These are phyloP conservation scores for Fusarium annulatum DNA, from an alignment of 2,329 filamentous ascomycete genomes.

Conservation along the genomic window DNA sequence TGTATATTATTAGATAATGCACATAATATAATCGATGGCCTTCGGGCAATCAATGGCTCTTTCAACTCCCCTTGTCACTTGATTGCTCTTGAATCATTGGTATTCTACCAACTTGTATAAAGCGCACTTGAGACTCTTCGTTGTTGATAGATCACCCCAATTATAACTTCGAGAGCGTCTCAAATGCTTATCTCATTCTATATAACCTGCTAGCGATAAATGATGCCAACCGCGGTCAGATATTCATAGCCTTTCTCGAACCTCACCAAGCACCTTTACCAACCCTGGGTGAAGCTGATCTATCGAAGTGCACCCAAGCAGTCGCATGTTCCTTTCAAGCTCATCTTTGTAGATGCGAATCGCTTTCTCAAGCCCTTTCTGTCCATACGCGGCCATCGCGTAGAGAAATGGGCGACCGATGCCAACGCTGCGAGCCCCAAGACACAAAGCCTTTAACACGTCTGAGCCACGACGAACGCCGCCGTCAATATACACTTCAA, in stretches of 20 bases:
- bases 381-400: constrained; percentile 91
- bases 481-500: constrained; percentile 92
- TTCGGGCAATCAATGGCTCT: not conserved
- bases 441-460: constrained; percentile 91
- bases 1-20: constrained; percentile 8
- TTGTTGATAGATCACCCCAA: not conserved
- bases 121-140: not conserved
- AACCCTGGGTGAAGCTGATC: constrained; percentile 66
- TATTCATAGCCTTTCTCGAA: not conserved
- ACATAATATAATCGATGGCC: not conserved
- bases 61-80: no score
- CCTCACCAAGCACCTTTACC: not conserved
- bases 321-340: constrained; percentile 97
- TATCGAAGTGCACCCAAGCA: constrained; percentile 82
- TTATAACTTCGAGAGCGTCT: rapidly evolving
- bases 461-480: constrained; percentile 89
- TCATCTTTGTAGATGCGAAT: constrained; percentile 94
- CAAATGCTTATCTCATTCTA: no score
- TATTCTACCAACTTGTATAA: not conserved
- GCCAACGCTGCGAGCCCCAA: constrained; percentile 90
- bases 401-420: constrained; percentile 95
- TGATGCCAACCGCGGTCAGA: rapidly evolving
- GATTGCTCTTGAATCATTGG: not conserved
- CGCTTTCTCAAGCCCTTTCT: constrained; percentile 87
- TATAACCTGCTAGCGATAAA: not conserved